A percentile compares a stretch with the other conserved stretches of the same genome.
Evolutionary conservation across 805 yeast species (phyloP).

Genomic region (Sugiyamaella qingdaonensis): DNA sequence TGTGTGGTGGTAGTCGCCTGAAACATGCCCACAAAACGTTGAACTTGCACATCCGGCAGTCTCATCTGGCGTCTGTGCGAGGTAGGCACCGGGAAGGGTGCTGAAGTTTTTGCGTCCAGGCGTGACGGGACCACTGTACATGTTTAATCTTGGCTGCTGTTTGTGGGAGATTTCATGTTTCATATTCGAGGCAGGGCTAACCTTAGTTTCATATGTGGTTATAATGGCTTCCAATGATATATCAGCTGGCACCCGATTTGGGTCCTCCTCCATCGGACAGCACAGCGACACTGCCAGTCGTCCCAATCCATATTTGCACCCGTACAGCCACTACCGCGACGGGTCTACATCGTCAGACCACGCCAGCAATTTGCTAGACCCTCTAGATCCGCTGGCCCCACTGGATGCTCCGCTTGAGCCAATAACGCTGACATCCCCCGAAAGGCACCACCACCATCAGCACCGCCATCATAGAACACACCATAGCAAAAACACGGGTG

Average conservation of each 20-base stretch:
- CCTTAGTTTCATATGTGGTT: neutral
- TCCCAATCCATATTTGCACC: neutral
- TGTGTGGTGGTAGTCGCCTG: no score
- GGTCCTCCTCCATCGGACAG: neutral
- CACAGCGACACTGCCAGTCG: neutral
- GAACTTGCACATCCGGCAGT: no score
- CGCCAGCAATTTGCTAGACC: no score
- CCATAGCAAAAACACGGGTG: neutral
- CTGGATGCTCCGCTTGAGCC: neutral
- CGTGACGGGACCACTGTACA: no score
- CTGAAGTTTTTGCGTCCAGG: no score
- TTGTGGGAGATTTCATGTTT: neutral
- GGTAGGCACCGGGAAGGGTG: no score
- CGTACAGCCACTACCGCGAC: neutral
- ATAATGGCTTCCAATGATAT: neutral
- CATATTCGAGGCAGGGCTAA: neutral
- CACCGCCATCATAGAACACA: slow-evolving; percentile 5
- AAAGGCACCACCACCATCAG: slow-evolving; percentile 5
- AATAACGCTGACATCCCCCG: neutral
- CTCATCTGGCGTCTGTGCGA: no score
- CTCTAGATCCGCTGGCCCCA: neutral
- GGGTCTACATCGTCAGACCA: neutral
- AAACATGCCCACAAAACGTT: no score
- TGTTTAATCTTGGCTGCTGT: no score
- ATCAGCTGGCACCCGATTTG: neutral